Conservation (phyloP, 768 basidiomycete species). For the Tulasnella sp. region DNA sequence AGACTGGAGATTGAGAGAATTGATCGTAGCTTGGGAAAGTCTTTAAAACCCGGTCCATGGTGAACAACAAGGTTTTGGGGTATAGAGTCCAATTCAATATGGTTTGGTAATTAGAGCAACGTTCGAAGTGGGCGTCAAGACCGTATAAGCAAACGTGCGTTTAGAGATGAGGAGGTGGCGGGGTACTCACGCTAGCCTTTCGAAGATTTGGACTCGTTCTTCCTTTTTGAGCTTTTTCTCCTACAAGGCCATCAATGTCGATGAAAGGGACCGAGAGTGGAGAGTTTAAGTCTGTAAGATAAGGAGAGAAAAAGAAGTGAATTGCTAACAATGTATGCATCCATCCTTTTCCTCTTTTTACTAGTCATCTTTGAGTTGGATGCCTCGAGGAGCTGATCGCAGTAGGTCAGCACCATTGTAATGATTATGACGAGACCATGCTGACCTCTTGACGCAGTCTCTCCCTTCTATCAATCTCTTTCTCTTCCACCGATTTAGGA, state of each 20-base stretch:
- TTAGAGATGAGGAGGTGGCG: neutral
- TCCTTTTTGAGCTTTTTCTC: conserved; percentile 90
- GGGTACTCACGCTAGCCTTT: conserved; percentile 61
- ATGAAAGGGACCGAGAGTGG: neutral
- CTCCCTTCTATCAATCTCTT: conserved; percentile 45
- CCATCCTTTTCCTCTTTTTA: conserved; percentile 80
- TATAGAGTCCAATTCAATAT: too few species aligned
- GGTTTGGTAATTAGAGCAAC: too few species aligned
- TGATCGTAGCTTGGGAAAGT: conserved; percentile 58
- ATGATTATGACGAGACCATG: neutral
- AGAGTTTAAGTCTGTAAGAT: neutral
- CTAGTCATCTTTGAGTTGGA: conserved; percentile 57
- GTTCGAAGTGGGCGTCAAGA: too few species aligned
- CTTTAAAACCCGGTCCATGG: conserved; percentile 29
- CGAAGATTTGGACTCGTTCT: conserved; percentile 59
- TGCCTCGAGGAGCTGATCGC: conserved; percentile 12
- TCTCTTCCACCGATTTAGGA: conserved; percentile 47
- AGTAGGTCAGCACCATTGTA: neutral
- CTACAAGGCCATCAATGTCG: conserved; percentile 27
- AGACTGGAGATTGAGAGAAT: conserved; percentile 50
- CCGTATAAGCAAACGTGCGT: neutral
- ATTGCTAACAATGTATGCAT: conserved; percentile 73
- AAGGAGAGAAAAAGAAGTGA: neutral
- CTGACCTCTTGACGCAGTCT: conserved; percentile 49
- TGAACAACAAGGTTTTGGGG: too few species aligned